Evolutionary conservation across 345 rosid species (phyloP).

Genomic region (Firmiana major): DNA sequence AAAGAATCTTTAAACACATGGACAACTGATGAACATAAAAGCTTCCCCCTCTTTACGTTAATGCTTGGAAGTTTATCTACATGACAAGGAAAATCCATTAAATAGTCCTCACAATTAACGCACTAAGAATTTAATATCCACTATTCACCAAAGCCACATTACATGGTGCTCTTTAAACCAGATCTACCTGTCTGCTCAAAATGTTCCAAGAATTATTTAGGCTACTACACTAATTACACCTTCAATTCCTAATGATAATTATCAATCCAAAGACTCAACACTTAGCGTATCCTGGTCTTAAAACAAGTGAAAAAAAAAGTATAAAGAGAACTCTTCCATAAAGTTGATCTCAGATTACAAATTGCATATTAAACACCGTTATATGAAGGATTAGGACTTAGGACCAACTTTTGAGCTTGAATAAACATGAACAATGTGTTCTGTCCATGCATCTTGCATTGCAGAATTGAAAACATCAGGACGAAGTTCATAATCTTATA

Average conservation of each 20-base stretch:
- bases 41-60: too few species aligned
- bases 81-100: not conserved
- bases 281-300: constrained; percentile 11
- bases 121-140: constrained; percentile 2
- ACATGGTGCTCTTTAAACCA: not conserved
- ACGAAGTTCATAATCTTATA: not conserved
- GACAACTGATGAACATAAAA: not conserved
- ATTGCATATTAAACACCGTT: not conserved
- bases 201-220: not conserved
- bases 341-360: not conserved
- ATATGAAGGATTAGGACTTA: not conserved
- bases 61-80: constrained; percentile 1
- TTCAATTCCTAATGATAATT: not conserved
- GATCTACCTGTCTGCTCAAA: not conserved
- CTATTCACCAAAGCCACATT: constrained; percentile 4
- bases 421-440: not conserved
- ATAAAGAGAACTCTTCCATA: not conserved
- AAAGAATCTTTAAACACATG: not conserved
- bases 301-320: not conserved
- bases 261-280: not conserved
- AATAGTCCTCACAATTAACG: not conserved
- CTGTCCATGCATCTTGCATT: constrained; percentile 11
- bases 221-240: not conserved
- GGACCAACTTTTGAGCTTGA: not conserved
- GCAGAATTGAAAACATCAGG: not conserved